phyloP scores from a whole-genome alignment of 2,329 filamentous ascomycete genomes.

The Trichothecium roseum region DNA sequence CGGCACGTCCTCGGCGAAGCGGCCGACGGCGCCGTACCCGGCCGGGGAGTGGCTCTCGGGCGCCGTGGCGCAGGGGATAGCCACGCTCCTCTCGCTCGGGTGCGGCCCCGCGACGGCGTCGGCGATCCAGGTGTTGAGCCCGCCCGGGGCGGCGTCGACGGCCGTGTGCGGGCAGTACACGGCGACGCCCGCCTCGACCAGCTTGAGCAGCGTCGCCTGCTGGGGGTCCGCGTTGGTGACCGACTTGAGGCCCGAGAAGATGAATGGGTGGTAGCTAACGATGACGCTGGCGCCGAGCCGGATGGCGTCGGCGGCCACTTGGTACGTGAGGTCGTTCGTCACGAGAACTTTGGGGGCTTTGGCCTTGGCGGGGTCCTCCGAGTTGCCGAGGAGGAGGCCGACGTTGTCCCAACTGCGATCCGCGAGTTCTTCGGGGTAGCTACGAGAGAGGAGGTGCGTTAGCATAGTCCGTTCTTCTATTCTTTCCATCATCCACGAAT shows the following conservation, averaged over 20 bases:
- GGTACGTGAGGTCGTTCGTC: slow-evolving; percentile 82
- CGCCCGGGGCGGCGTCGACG: slow-evolving; percentile 74
- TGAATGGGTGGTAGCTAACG: slow-evolving; percentile 92
- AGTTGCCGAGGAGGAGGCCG: slow-evolving; percentile 56
- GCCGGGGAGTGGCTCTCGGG: slow-evolving; percentile 33
- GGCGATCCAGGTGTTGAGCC: slow-evolving; percentile 90
- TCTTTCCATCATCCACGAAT: too few species aligned
- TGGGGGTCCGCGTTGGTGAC: slow-evolving; percentile 77
- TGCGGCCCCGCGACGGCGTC: slow-evolving; percentile 60
- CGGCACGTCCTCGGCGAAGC: slow-evolving; percentile 24
- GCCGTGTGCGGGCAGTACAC: slow-evolving; percentile 96
- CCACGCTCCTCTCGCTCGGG: slow-evolving; percentile 27
- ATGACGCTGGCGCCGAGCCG: slow-evolving; percentile 64
- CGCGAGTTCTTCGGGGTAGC: slow-evolving; percentile 81
- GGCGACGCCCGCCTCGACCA: slow-evolving; percentile 79
- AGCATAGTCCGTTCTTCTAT: too few species aligned
- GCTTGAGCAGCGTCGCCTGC: slow-evolving; percentile 71
- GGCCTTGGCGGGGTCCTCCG: slow-evolving; percentile 16
- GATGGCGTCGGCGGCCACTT: slow-evolving; percentile 86
- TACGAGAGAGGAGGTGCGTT: slow-evolving; percentile 25
- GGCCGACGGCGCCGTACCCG: slow-evolving; percentile 43
- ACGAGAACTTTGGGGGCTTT: slow-evolving; percentile 34
- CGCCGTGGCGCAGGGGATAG: slow-evolving; percentile 31
- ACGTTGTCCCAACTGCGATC: slow-evolving; percentile 95
- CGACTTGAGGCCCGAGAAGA: slow-evolving; percentile 86